Evolutionary conservation across 1,139 yeast species (phyloP).

Genomic region (Chernovozyma aurita): DNA sequence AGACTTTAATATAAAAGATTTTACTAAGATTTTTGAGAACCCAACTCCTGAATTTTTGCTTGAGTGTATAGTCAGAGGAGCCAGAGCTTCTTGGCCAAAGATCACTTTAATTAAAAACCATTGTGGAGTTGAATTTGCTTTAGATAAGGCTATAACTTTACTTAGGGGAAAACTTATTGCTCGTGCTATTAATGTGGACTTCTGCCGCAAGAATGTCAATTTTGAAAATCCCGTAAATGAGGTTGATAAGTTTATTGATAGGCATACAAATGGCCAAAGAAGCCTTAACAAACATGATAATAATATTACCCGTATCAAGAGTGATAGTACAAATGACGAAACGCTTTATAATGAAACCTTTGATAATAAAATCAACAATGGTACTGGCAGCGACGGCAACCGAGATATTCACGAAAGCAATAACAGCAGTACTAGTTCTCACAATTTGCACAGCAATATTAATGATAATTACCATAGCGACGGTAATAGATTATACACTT

Average conservation of each 20-base stretch:
- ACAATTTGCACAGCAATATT: background rate
- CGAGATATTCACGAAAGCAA: background rate
- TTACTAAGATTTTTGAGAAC: conserved; percentile 63
- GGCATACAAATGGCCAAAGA: background rate
- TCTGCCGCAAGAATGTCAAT: background rate
- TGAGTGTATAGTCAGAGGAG: conserved; percentile 75
- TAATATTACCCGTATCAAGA: background rate
- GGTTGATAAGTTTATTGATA: background rate
- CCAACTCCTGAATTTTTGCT: conserved; percentile 74
- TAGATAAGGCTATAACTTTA: conserved; percentile 70
- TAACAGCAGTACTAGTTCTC: background rate
- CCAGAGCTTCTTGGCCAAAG: conserved; percentile 92
- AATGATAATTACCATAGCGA: conserved; percentile 2
- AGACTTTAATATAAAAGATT: conserved; percentile 54
- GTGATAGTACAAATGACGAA: background rate
- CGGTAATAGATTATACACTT: conserved; percentile 10
- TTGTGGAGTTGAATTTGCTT: conserved; percentile 82
- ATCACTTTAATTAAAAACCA: conserved; percentile 79
- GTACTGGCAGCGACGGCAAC: too few species aligned
- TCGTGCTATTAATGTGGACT: background rate
- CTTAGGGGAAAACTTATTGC: conserved; percentile 64
- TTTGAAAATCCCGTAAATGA: background rate
- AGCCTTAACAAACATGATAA: background rate
- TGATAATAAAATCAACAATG: background rate
- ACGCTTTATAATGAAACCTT: background rate